These are phyloP conservation scores for Aegilops tauschii DNA, from an alignment of 176 grass and related monocot genomes.

Conservation along the genomic window DNA sequence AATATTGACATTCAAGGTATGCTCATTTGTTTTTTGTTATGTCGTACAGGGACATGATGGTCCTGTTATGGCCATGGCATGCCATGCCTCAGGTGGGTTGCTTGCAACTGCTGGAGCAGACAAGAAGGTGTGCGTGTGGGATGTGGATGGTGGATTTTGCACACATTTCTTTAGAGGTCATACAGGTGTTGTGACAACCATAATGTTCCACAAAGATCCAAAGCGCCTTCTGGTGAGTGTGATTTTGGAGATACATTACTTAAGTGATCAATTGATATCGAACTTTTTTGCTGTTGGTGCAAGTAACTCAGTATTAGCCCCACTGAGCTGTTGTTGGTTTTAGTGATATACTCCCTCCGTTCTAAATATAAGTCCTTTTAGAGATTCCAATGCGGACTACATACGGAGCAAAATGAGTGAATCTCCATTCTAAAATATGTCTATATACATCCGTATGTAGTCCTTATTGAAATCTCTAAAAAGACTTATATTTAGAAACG, in stretches of 20 bases:
- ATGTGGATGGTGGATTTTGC: conserved; percentile 98
- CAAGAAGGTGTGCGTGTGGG: conserved; percentile 88
- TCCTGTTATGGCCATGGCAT: conserved; percentile 89
- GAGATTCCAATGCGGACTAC: too few relatives aligned
- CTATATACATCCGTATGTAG: too few relatives aligned
- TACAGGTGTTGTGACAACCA: conserved; percentile 64
- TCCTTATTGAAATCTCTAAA: too few relatives aligned
- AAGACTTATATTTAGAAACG: too few relatives aligned
- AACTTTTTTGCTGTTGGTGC: neutral
- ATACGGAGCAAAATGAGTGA: too few relatives aligned
- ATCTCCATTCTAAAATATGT: too few relatives aligned
- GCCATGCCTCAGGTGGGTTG: conserved; percentile 93
- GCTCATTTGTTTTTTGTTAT: conserved; percentile 22
- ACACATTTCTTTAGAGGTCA: conserved; percentile 96
- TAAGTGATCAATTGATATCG: neutral
- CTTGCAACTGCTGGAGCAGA: conserved; percentile 90
- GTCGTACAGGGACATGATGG: conserved; percentile 83
- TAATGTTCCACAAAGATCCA: conserved; percentile 87
- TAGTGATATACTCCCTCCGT: neutral
- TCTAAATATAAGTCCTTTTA: too few relatives aligned
- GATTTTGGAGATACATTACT: conserved; percentile 11
- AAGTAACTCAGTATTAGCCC: neutral
- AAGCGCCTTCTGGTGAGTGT: conserved; percentile 74
- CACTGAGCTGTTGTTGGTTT: neutral
- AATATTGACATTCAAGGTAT: neutral